These are phyloP conservation scores for Dactylellina parvicollis DNA, from an alignment of 2,329 filamentous ascomycete species.

Conservation along the genomic window DNA sequence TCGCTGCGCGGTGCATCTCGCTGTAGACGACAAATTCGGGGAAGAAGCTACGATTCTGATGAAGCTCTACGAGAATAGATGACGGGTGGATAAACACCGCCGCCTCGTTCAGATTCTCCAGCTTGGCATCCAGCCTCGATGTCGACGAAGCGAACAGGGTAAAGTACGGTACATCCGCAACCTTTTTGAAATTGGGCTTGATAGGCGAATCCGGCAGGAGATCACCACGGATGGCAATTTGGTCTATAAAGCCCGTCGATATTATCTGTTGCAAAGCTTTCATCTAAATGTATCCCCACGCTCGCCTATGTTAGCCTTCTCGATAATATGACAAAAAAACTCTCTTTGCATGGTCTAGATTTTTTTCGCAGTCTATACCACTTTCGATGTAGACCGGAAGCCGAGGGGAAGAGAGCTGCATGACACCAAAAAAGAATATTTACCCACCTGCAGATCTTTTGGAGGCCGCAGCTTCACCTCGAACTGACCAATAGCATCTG, in stretches of 20 bases:
- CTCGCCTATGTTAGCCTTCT: slow-evolving; percentile 29
- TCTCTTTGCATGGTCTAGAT: too few relatives aligned
- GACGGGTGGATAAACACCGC: slow-evolving; percentile 89
- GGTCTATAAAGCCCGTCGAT: slow-evolving; percentile 91
- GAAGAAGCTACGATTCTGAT: slow-evolving; percentile 75
- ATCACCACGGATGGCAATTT: slow-evolving; percentile 91
- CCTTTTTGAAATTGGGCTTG: slow-evolving; percentile 56
- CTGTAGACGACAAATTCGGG: slow-evolving; percentile 89
- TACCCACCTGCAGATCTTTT: slow-evolving; percentile 68
- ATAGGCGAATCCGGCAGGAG: slow-evolving; percentile 77
- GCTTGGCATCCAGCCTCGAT: slow-evolving; percentile 61
- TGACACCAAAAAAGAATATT: not conserved
- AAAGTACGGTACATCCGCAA: slow-evolving; percentile 89
- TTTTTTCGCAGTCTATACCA: slow-evolving; percentile 29
- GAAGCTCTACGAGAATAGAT: slow-evolving; percentile 74
- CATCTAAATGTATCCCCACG: slow-evolving; percentile 61
- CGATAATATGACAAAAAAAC: slow-evolving; percentile 13
- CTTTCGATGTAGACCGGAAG: slow-evolving; percentile 26
- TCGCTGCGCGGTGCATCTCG: slow-evolving; percentile 76
- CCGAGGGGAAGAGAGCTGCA: not conserved
- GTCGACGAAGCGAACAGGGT: slow-evolving; percentile 77
- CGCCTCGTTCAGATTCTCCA: slow-evolving; percentile 67
- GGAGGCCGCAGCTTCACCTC: slow-evolving; percentile 70
- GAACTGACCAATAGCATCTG: slow-evolving; percentile 69
- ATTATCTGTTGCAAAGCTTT: slow-evolving; percentile 88